These are phyloP conservation scores for Datura wrightii DNA, from an alignment of 257 asterid genomes.

Conservation along the genomic window DNA sequence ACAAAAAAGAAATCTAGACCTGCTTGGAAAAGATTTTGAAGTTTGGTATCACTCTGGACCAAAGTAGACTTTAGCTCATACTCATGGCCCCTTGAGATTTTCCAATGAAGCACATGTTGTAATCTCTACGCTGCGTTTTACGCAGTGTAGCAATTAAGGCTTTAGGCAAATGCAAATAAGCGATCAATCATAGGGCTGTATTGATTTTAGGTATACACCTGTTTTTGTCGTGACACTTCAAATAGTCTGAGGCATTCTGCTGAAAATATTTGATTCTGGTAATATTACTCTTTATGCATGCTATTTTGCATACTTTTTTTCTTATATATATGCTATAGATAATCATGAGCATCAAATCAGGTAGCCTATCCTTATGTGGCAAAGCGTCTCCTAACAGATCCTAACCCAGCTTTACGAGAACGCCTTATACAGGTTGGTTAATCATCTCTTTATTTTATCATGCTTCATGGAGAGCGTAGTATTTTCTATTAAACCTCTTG, in stretches of 20 bases:
- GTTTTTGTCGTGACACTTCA: background rate
- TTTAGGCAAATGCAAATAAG: background rate
- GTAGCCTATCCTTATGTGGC: slow-evolving; percentile 99
- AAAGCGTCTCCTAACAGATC: slow-evolving; percentile 97
- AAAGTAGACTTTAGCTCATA: slow-evolving; percentile 4
- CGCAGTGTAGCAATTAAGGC: background rate
- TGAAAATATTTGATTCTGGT: background rate
- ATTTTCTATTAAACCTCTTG: slow-evolving; percentile 17
- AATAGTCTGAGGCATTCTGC: background rate
- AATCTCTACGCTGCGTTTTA: background rate
- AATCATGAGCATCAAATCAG: slow-evolving; percentile 45
- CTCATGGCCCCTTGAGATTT: slow-evolving; percentile 18
- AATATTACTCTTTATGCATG: slow-evolving; percentile 22
- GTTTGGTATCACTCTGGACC: background rate
- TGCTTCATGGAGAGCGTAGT: background rate
- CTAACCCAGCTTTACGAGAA: slow-evolving; percentile 96
- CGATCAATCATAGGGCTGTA: background rate
- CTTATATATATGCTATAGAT: slow-evolving; percentile 1
- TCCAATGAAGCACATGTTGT: slow-evolving; percentile 1
- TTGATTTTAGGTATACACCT: background rate
- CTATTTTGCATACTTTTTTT: slow-evolving; percentile 11
- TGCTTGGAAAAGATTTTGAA: slow-evolving; percentile 19
- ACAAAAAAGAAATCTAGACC: background rate
- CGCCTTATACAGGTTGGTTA: slow-evolving; percentile 90
- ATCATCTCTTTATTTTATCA: background rate